Evolutionary conservation across 345 rosid genomes (phyloP).

Genomic region (Corchorus capsularis): DNA sequence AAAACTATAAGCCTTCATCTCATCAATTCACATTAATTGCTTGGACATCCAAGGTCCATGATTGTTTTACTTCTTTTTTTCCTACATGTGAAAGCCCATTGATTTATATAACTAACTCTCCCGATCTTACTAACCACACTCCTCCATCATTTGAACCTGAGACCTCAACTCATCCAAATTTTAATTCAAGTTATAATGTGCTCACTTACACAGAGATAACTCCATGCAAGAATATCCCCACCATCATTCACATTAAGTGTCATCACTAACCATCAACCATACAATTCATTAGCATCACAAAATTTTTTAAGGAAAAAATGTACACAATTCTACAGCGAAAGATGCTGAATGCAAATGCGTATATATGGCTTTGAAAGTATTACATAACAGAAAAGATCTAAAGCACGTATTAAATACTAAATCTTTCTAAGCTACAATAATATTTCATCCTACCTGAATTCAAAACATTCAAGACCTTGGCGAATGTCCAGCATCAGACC

Average conservation of each 20-base stretch:
- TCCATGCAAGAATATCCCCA: not conserved
- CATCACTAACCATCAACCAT: not conserved
- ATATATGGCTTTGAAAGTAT: no score
- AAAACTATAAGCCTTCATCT: not conserved
- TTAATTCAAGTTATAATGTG: not conserved
- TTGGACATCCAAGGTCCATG: not conserved
- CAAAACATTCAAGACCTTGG: constrained; percentile 7
- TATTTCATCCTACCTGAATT: constrained; percentile 10
- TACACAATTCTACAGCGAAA: not conserved
- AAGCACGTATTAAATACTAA: no score
- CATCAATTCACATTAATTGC: not conserved
- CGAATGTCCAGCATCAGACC: constrained; percentile 60
- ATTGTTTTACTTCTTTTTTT: not conserved
- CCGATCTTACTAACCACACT: not conserved
- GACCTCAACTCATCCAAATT: no score
- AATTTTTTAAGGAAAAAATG: not conserved
- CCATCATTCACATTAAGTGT: not conserved
- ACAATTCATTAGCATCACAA: no score
- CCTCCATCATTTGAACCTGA: not conserved
- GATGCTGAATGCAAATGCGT: not conserved
- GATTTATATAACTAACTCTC: not conserved
- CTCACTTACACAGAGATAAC: not conserved
- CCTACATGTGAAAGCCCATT: not conserved
- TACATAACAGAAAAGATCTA: no score
- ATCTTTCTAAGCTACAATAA: not conserved